Percentiles rank a stretch among this genome's conserved stretches.
phyloP scores from a whole-genome alignment of 2,329 filamentous ascomycete species.

The Trichoderma pleuroti region DNA sequence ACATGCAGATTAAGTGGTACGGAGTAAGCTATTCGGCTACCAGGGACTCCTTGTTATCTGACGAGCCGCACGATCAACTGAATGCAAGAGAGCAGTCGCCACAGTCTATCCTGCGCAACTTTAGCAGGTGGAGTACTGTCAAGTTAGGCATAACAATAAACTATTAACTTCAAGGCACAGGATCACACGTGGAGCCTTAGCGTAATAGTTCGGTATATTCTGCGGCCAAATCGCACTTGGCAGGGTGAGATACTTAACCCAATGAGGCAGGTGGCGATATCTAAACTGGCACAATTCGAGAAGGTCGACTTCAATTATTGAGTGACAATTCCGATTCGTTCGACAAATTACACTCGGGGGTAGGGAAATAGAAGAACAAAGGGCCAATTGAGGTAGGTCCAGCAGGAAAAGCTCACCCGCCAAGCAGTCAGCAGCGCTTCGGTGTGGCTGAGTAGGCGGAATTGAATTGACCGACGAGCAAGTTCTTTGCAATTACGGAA shows the following conservation, averaged over 20 bases:
- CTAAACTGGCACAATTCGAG: not conserved
- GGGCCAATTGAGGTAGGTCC: not conserved
- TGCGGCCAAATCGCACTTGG: slow-evolving; percentile 1
- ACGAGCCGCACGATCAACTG: not conserved
- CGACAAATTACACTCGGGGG: not conserved
- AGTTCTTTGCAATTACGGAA: not conserved
- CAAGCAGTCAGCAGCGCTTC: not conserved
- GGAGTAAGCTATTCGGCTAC: not conserved
- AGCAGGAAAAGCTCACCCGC: not conserved
- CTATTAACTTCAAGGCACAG: not conserved
- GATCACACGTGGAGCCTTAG: not conserved
- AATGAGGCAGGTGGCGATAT: slow-evolving; percentile 5
- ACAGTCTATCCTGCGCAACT: not conserved
- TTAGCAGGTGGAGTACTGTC: not conserved
- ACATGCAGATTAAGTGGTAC: not conserved
- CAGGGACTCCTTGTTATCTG: not conserved
- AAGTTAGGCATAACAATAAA: not conserved
- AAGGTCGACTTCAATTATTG: not conserved
- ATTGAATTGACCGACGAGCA: not conserved
- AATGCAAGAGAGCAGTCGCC: not conserved
- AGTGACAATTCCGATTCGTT: not conserved
- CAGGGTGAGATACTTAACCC: not conserved
- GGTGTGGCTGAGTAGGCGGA: not conserved
- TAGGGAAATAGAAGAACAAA: not conserved
- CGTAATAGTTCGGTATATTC: not conserved